Base-by-base conservation (phyloP, 225 moss, liverwort and hornwort genomes). In the Marchantia polymorpha region DNA sequence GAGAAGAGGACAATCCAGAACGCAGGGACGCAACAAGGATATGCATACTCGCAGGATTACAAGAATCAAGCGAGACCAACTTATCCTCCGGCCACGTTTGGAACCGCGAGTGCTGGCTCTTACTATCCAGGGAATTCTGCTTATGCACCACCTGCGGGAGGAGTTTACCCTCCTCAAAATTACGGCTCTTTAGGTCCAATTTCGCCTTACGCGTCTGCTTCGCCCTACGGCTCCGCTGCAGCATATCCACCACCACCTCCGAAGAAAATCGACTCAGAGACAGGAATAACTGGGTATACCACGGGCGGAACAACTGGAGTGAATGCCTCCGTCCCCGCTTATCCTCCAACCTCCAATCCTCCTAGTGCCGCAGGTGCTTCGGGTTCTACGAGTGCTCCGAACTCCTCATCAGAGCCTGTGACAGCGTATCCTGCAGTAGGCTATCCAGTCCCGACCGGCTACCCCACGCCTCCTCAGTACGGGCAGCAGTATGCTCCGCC, bases 391-490 rank as follows among this genome's bases (percentile, higher is more conserved):
- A 19, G 17, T 47, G 23, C 72, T 12, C 25, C 52, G 6, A 23
- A n/a, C 71, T 55, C 74, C 15, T 76, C 76, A 39, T 78, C 78
- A 64, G 82, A 82, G 48, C 79, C 85, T n/a, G 78, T 79, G 0
- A n/a, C 69, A 9, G 85, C 79, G 0, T 85, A 85, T 26, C 82
- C 82, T 65, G 69, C 64, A 12, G 22, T 81, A 20, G 80, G 55
- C 19, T 74, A 64, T 50, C 63, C 75, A 16, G 54, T 73, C 12
- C 3, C 39, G 12, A 70, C 70, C 0, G 65, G 19, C 12, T 78
- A 78, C 27, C 56, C 55, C 6, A 13, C 69, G 20, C 56, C 56
- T 56, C 56, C 56, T 56, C 61, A 39, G 54, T 69, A 68, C 39
- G 0, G 17, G 27, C 17, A 60, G 56, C 27, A 76, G 17, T 81